Evolutionary conservation across 1,284 basidiomycete species (phyloP).

Genomic region (Cystobasidium pallidum): DNA sequence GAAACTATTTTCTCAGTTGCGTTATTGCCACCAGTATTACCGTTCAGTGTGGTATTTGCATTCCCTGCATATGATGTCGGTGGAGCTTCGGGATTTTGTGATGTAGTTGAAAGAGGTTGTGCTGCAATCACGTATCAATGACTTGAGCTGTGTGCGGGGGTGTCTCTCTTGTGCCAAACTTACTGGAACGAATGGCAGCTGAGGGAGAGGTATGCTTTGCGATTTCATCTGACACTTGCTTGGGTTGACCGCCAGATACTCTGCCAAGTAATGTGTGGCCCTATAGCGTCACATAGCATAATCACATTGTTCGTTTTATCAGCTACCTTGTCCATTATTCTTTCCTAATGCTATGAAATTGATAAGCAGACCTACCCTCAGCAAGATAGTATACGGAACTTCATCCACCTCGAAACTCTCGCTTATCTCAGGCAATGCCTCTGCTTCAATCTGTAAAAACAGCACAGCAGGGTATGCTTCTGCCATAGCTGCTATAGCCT

Average conservation of each 20-base stretch:
- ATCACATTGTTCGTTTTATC: too few species aligned
- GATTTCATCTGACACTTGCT: constrained; percentile 69
- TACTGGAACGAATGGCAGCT: constrained; percentile 39
- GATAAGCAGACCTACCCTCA: constrained; percentile 66
- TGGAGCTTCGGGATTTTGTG: constrained; percentile 54
- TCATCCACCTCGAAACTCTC: constrained; percentile 92
- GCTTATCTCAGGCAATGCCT: constrained; percentile 81
- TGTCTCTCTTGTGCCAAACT: background rate
- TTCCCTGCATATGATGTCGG: constrained; percentile 3
- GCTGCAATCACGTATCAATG: constrained; percentile 1
- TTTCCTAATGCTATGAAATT: too few species aligned
- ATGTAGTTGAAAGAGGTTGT: constrained; percentile 59
- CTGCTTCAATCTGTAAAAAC: constrained; percentile 91
- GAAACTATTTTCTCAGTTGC: constrained; percentile 20
- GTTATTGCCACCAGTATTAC: background rate
- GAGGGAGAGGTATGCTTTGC: constrained; percentile 61
- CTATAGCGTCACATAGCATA: constrained; percentile 58
- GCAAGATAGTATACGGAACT: constrained; percentile 83
- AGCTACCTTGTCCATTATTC: too few species aligned
- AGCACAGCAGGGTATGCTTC: constrained; percentile 70
- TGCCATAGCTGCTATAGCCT: constrained; percentile 66
- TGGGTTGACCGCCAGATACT: constrained; percentile 80
- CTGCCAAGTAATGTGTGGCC: constrained; percentile 85
- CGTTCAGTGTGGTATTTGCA: constrained; percentile 9
- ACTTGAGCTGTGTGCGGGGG: background rate